A percentile compares a stretch with the other conserved stretches of the same genome.
phyloP scores from a whole-genome alignment of 192 early-diverging fungal species.

The Lunasporangiospora selenospora region DNA sequence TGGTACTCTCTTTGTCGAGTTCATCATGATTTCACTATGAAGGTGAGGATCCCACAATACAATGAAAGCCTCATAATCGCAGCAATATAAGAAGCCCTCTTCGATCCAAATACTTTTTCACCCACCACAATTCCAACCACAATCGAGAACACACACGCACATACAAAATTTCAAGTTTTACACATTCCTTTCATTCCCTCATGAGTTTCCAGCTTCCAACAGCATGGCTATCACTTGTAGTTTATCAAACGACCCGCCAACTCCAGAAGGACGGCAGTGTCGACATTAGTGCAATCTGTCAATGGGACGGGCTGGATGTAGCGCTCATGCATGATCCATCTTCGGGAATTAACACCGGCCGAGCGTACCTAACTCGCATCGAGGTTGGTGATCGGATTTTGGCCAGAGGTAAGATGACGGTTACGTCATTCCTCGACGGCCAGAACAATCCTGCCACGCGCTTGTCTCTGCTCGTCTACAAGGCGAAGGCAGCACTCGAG shows the following conservation, averaged over 20 bases:
- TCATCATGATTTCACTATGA: too few relatives aligned
- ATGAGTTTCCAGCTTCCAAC: conserved; percentile 5
- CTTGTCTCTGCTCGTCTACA: too few relatives aligned
- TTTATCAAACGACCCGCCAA: not conserved
- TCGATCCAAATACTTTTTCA: too few relatives aligned
- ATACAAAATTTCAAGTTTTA: too few relatives aligned
- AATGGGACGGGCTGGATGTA: conserved; percentile 4
- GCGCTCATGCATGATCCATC: conserved; percentile 1
- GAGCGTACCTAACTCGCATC: not conserved
- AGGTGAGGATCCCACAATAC: too few relatives aligned
- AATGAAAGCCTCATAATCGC: too few relatives aligned
- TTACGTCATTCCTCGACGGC: not conserved
- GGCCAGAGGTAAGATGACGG: conserved; percentile 2
- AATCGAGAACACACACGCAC: too few relatives aligned
- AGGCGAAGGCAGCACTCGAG: too few relatives aligned
- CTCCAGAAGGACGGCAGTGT: not conserved
- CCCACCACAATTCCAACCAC: too few relatives aligned
- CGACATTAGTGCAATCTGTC: not conserved
- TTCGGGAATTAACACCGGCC: not conserved
- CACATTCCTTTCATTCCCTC: not conserved
- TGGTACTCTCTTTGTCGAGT: too few relatives aligned
- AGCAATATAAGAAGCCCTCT: too few relatives aligned
- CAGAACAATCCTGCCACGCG: not conserved
- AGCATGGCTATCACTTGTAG: not conserved
- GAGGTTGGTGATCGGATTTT: conserved; percentile 3